These are phyloP conservation scores for Striga asiatica DNA, from an alignment of 257 asterid genomes.

Conservation along the genomic window DNA sequence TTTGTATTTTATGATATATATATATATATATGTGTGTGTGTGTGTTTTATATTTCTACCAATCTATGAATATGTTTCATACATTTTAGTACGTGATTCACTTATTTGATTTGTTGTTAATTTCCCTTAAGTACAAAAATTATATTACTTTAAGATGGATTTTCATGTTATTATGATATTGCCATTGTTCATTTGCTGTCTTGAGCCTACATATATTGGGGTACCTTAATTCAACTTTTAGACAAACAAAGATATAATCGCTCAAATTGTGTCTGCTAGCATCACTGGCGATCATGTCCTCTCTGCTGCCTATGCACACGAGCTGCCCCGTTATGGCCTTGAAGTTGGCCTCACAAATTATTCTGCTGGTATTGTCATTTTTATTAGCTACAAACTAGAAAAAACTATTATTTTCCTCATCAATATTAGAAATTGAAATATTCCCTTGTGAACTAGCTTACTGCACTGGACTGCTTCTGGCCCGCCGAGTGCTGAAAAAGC, in stretches of 20 bases:
- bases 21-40: too few species aligned
- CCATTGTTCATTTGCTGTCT: too few species aligned
- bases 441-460: slow-evolving; percentile 24
- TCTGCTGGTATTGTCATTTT: slow-evolving; percentile 39
- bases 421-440: background rate
- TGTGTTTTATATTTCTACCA: too few species aligned
- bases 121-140: too few species aligned
- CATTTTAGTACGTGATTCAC: too few species aligned
- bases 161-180: too few species aligned
- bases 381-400: too few species aligned
- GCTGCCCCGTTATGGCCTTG: slow-evolving; percentile 53
- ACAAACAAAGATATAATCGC: slow-evolving; percentile 60
- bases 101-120: too few species aligned
- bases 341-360: slow-evolving; percentile 59
- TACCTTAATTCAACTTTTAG: slow-evolving; percentile 32
- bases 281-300: slow-evolving; percentile 54
- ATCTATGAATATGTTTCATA: too few species aligned
- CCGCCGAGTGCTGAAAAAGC: slow-evolving; percentile 34
- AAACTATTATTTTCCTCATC: background rate
- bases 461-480: slow-evolving; percentile 46
- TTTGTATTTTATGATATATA: background rate
- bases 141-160: too few species aligned
- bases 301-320: slow-evolving; percentile 62
- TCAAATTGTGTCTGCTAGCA: slow-evolving; percentile 59
- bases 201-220: background rate